Conservation (phyloP, 179 eudicot species). For the Vitellaria paradoxa region DNA sequence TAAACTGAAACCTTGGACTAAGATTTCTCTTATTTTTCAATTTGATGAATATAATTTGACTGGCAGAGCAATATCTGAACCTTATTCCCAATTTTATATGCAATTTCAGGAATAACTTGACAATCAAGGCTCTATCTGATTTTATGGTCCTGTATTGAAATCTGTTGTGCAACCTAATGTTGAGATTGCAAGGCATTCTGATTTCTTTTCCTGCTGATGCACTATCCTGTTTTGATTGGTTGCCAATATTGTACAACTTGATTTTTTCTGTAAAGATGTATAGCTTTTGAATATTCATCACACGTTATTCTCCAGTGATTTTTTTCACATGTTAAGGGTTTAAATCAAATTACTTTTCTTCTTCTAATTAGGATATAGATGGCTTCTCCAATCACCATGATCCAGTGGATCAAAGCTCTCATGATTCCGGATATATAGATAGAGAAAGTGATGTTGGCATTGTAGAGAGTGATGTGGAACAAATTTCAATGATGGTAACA, state of each 20-base stretch:
- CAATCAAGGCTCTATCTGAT: background rate
- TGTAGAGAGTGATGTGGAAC: slow-evolving; percentile 42
- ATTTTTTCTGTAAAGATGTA: background rate
- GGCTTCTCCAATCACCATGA: slow-evolving; percentile 35
- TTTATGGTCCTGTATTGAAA: background rate
- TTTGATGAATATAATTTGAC: background rate
- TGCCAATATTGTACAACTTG: background rate
- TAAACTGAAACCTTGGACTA: background rate
- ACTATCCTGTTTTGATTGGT: background rate
- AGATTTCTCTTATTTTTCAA: background rate
- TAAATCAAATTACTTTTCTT: background rate
- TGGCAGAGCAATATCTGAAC: background rate
- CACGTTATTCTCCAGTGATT: background rate
- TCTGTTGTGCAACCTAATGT: background rate
- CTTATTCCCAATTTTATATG: background rate
- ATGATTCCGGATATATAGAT: slow-evolving; percentile 41
- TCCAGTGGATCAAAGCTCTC: slow-evolving; percentile 33
- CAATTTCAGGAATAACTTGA: background rate
- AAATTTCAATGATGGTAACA: slow-evolving; percentile 56
- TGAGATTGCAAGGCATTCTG: background rate
- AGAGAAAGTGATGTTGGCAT: slow-evolving; percentile 27
- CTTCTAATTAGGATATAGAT: slow-evolving; percentile 44
- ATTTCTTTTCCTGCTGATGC: background rate
- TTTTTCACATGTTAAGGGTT: background rate
- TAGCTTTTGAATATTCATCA: background rate